Evolutionary conservation across 257 asterid genomes (phyloP), one percentile per base, ranked within the genome.

Genomic region (Buddleja alternifolia): DNA sequence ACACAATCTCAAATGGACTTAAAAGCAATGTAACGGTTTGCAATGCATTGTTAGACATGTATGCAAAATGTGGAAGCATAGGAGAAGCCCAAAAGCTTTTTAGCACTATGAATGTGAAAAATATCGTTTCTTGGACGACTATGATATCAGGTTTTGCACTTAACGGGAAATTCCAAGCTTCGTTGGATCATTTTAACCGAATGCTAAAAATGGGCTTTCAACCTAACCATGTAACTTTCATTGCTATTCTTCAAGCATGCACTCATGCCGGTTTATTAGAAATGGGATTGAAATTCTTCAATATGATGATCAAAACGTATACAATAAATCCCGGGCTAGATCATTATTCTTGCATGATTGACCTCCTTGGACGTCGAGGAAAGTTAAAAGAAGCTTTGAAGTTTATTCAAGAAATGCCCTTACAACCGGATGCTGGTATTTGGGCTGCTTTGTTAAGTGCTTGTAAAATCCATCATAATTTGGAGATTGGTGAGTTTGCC

Each of bases 241-340:
- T 92, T 41, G 87, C 92, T 29, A 85, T 83, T 65, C 87, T 92
- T 60, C 96, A 88, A 65, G 90, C 96, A 32, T 92, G 96, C 62
- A 80, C 86, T 32, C 93, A 92, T 73, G 95, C 84, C 12, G 95
- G 95, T 63, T 60, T 81, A 7, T 46, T 81, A 51, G 83, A 83
- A 60, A 71, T 79, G 75, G 93, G 90, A 57, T 72, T 60, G 77
- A 78, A 82, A 48, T 21, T 66, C 56, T 80, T 83, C 11, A 51
- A 80, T 42, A 67, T 45, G 78, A 89, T 89, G 96, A 76, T 51
- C 15, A 34, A 59, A 23, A 34, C 45, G 10, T 78, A 81, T 44
- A 23, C 36, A 40, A 73, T 85, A 42, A 66, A 34, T 34, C 86
- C 86, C 1, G 76, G 82, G 21, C 53, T 86, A 4, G 90, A 83